These are phyloP conservation scores for Ilex asprella DNA, from an alignment of 257 asterid species.

Conservation along the genomic window DNA sequence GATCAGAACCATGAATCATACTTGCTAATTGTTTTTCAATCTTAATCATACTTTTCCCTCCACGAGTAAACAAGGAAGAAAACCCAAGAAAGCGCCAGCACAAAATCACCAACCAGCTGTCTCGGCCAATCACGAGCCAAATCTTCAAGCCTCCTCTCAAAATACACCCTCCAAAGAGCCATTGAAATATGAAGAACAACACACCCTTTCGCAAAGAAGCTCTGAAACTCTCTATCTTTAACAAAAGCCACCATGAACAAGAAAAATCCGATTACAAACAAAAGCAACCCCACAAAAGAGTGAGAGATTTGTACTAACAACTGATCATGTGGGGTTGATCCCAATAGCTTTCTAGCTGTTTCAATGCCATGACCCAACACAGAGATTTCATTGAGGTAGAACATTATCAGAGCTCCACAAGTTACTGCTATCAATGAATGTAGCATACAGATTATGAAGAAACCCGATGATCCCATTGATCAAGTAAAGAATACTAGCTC, in stretches of 20 bases:
- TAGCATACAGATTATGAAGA: constrained; percentile 42
- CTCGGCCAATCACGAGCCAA: constrained; percentile 65
- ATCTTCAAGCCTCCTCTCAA: constrained; percentile 66
- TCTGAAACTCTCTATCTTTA: constrained; percentile 57
- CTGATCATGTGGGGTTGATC: constrained; percentile 63
- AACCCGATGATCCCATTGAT: constrained; percentile 43
- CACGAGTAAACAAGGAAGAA: constrained; percentile 52
- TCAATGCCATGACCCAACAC: constrained; percentile 53
- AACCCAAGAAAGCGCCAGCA: constrained; percentile 60
- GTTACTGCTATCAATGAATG: constrained; percentile 42
- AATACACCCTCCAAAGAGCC: constrained; percentile 60
- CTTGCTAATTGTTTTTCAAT: background rate
- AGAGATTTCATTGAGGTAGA: constrained; percentile 44
- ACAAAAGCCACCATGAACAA: constrained; percentile 68
- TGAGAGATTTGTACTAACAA: constrained; percentile 42
- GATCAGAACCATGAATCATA: no score
- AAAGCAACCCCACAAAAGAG: constrained; percentile 58
- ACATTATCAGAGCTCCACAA: constrained; percentile 56
- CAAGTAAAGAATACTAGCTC: background rate
- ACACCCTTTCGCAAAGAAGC: constrained; percentile 57
- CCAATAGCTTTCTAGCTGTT: constrained; percentile 45
- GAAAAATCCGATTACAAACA: constrained; percentile 46
- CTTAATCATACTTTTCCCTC: constrained; percentile 70
- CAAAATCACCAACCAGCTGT: constrained; percentile 57
- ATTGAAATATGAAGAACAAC: constrained; percentile 40